Percentiles rank a stretch among this genome's conserved stretches.
Conservation (phyloP, 148 eudicot species). For the Limonium bicolor region DNA sequence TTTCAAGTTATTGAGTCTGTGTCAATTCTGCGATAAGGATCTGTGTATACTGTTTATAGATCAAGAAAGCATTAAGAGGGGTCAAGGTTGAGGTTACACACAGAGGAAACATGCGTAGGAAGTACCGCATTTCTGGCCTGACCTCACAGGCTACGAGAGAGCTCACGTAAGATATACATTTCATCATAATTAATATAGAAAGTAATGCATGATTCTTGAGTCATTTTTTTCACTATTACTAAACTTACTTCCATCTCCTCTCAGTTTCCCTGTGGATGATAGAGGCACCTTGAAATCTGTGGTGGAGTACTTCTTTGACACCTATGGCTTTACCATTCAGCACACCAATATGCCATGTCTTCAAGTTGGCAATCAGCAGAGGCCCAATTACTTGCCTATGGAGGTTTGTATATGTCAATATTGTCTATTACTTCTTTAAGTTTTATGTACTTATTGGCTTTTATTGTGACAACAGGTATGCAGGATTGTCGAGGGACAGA, state of each 20-base stretch:
- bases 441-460: not conserved
- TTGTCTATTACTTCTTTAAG: not conserved
- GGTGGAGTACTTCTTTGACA: constrained; percentile 65
- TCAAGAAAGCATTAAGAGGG: constrained; percentile 66
- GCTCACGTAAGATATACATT: constrained; percentile 47
- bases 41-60: no score
- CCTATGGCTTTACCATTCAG: constrained; percentile 56
- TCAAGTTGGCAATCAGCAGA: constrained; percentile 72
- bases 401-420: constrained; percentile 33
- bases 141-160: constrained; percentile 75
- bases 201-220: no score
- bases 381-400: constrained; percentile 83
- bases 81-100: constrained; percentile 74
- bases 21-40: no score
- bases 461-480: constrained; percentile 29
- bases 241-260: no score
- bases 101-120: constrained; percentile 62
- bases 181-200: no score
- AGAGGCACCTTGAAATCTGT: constrained; percentile 69
- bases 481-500: constrained; percentile 80
- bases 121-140: constrained; percentile 57
- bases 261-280: constrained; percentile 76
- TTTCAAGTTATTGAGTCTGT: no score
- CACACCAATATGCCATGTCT: constrained; percentile 78
- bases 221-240: no score